These are phyloP conservation scores for Fusarium sulawesiense DNA, from an alignment of 2,329 filamentous ascomycete genomes.

Conservation along the genomic window DNA sequence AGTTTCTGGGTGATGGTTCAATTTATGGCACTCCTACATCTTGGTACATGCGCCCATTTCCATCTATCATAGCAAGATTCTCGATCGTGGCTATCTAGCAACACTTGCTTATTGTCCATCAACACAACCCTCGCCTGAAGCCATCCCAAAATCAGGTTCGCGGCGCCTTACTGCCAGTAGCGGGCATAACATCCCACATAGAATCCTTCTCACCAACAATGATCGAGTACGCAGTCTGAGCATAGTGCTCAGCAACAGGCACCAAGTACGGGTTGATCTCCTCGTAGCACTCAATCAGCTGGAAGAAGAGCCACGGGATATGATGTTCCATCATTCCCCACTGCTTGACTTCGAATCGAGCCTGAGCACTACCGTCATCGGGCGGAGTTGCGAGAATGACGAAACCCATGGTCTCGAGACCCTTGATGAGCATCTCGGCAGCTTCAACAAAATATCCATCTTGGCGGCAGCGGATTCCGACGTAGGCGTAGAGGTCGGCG, in stretches of 20 bases:
- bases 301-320: neutral
- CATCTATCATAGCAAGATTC: neutral
- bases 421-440: neutral
- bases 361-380: neutral
- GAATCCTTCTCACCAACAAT: neutral
- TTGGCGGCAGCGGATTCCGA: neutral
- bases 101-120: neutral
- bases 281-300: neutral
- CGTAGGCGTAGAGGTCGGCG: neutral
- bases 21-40: neutral
- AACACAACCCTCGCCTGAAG: neutral
- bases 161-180: neutral
- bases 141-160: neutral
- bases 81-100: neutral
- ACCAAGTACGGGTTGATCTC: neutral
- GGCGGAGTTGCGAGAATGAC: neutral
- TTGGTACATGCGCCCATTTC: neutral
- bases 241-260: neutral
- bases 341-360: neutral
- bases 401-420: neutral
- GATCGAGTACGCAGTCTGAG: neutral
- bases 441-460: neutral
- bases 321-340: neutral
- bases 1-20: neutral
- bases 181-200: neutral